Percentiles rank a stretch among this genome's conserved stretches.
phyloP scores from a whole-genome alignment of 164 flowering plant species.

The Buxus sempervirens region DNA sequence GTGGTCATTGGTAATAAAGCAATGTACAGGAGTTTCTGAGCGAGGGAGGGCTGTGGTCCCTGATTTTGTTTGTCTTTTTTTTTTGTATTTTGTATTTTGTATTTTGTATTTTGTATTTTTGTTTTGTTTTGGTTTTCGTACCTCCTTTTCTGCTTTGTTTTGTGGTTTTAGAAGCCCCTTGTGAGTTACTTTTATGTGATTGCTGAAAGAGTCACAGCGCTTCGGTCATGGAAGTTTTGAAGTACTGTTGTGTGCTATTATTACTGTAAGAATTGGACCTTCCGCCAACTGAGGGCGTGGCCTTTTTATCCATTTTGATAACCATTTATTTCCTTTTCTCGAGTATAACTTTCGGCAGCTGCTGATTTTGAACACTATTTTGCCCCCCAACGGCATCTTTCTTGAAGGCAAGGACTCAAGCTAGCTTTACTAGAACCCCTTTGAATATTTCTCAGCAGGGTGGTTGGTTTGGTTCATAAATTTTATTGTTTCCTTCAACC shows the following conservation, averaged over 20 bases:
- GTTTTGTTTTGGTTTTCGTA: slow-evolving; percentile 3
- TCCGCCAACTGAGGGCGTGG: not conserved
- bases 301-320: not conserved
- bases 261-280: not conserved
- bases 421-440: no score
- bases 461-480: no score
- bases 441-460: no score
- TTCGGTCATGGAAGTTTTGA: not conserved
- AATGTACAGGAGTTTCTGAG: slow-evolving; percentile 27
- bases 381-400: no score
- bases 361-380: no score
- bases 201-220: not conserved
- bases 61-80: not conserved
- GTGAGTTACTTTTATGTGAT: not conserved
- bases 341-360: no score
- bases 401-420: no score
- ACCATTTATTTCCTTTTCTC: not conserved
- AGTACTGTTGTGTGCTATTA: not conserved
- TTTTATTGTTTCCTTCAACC: no score
- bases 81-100: not conserved
- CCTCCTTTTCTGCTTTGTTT: no score
- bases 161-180: not conserved
- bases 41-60: slow-evolving; percentile 12
- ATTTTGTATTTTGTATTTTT: not conserved
- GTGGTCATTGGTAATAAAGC: not conserved